Conservation (phyloP, 2,329 filamentous ascomycete genomes). For the Apiospora rasikravindrae region DNA sequence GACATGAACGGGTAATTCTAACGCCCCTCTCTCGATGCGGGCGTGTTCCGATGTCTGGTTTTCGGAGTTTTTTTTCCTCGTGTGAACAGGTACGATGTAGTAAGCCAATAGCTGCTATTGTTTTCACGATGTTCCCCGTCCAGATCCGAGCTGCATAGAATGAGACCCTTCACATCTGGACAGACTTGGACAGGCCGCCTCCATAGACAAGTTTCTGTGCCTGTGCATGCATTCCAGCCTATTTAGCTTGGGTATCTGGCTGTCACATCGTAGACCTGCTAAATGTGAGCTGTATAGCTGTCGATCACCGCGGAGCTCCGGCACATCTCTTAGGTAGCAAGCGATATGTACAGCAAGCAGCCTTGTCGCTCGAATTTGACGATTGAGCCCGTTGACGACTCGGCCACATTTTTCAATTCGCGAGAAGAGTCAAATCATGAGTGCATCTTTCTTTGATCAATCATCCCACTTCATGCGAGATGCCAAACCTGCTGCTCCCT, state of each 20-base stretch:
- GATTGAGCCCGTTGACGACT: background rate
- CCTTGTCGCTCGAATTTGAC: background rate
- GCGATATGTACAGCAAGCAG: background rate
- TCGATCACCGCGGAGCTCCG: background rate
- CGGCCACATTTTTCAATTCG: background rate
- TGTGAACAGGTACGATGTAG: background rate
- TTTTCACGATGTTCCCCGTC: background rate
- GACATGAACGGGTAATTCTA: background rate
- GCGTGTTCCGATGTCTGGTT: background rate
- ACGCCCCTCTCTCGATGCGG: background rate
- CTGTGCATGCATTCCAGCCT: background rate
- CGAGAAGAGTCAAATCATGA: background rate
- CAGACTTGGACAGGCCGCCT: background rate
- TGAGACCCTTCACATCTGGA: background rate
- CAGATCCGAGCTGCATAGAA: background rate
- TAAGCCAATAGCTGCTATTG: background rate
- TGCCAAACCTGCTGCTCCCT: constrained; percentile 20
- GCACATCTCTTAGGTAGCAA: background rate
- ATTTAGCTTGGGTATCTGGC: background rate
- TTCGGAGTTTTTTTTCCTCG: background rate
- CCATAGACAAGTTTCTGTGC: background rate
- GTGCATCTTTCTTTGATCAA: constrained; percentile 5
- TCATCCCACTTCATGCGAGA: constrained; percentile 10
- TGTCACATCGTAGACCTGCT: background rate
- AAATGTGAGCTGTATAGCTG: background rate